phyloP scores from a whole-genome alignment of 208 protist genomes.

The Crithidia sp. region DNA sequence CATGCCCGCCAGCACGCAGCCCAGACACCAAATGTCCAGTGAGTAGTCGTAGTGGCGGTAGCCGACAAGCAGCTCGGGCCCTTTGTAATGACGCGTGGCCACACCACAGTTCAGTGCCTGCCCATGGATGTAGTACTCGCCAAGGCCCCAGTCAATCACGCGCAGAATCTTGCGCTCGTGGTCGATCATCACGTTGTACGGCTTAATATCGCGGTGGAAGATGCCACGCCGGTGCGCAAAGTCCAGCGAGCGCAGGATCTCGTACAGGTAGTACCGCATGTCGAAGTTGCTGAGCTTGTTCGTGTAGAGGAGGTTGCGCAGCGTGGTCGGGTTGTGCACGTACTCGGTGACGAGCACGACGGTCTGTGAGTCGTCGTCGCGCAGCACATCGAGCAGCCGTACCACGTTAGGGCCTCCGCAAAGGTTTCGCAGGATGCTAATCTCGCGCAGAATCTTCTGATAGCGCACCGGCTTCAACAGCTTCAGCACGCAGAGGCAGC shows the following conservation, averaged over 20 bases:
- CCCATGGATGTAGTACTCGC: conserved; percentile 99
- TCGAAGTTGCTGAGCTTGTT: conserved; percentile 95
- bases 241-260: conserved; percentile 96
- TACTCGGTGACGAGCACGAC: conserved; percentile 99
- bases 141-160: conserved; percentile 98
- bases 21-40: conserved; percentile 99
- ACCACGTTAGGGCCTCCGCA: conserved; percentile 99
- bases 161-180: conserved; percentile 94
- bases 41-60: conserved; percentile 99
- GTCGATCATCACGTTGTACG: conserved; percentile 99
- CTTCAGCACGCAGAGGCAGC: conserved; percentile 97
- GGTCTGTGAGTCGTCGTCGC: conserved; percentile 94
- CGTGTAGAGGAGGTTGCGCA: conserved; percentile 95
- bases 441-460: conserved; percentile 99
- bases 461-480: conserved; percentile 98
- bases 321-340: conserved; percentile 97
- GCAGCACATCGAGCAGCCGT: conserved; percentile 97
- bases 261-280: conserved; percentile 98
- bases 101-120: conserved; percentile 99
- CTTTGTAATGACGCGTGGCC: conserved; percentile 99
- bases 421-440: conserved; percentile 99
- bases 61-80: conserved; percentile 98
- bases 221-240: conserved; percentile 98
- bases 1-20: conserved; percentile 99
- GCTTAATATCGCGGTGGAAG: conserved; percentile 99